Evolutionary conservation across 345 rosid species (phyloP), one percentile per base, ranked within the genome.

Genomic region (Gossypium sturtianum): DNA sequence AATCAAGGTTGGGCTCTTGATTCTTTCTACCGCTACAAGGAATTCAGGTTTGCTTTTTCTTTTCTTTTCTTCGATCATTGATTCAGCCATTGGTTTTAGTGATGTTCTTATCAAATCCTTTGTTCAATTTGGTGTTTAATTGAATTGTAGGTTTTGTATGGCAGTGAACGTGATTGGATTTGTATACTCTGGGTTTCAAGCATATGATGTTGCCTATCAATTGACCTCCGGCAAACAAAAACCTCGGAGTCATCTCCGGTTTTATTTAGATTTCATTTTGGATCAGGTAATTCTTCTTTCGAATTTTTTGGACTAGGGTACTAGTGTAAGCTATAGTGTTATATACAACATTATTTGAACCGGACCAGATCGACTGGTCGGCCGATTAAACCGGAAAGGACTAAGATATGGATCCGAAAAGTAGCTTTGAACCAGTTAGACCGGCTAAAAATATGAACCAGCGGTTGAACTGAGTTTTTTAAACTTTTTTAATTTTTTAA

Each of bases 1-100:
- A 82, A 90, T 78, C 87, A 90, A 75, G 98, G 97, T 56, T 92
- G 97, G 97, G 94, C 97, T 41, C 79, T 84, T 75, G 98, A 94
- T 80, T 92, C 98, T 75, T 92, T 92, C 87, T 75, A 84, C 81
- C 78, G 76, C 10, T 94, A 92, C 93, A 83, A 83, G 80, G 97
- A 94, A 79, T 90, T 92, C 91, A 92, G 97, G 97, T 93, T 93
- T 71, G 4, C 44, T 72, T 25, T 25, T 23, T 23, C 1, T 7
- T 59, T 23, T 47, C 34, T 23, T 12, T 68, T 68, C 44, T 12
- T 48, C 41, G 47, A 70, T 9, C 49, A 43, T 23, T 9, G 10
- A 72, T 57, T 29, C 57, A 52, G 57, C 57, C 57, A 52, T 52
- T 52, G 56, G 17, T 17, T 53, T 57, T 22, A 22, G 11, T 22